Percentiles rank a stretch among this genome's conserved stretches.
phyloP scores from a whole-genome alignment of 768 basidiomycete genomes.

The Daedaleopsis nitida region DNA sequence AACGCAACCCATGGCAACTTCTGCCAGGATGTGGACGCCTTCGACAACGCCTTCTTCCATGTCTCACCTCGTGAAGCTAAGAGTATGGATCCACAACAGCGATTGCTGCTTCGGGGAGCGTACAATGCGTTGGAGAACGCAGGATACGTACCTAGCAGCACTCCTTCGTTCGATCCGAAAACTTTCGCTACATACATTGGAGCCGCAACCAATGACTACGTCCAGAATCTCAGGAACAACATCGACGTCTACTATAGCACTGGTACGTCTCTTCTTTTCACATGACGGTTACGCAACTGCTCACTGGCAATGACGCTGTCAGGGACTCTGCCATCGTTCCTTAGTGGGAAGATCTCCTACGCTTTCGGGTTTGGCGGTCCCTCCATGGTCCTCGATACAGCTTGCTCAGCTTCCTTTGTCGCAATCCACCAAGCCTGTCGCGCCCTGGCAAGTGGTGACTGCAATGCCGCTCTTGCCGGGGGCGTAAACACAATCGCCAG shows the following conservation, averaged over 20 bases:
- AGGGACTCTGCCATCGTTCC: conserved; percentile 71
- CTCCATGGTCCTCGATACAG: conserved; percentile 72
- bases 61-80: conserved; percentile 74
- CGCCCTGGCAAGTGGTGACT: conserved; percentile 63
- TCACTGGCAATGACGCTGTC: background rate
- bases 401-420: conserved; percentile 71
- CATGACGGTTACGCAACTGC: no score
- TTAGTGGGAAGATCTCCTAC: conserved; percentile 73
- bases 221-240: conserved; percentile 60
- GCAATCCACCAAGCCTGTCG: conserved; percentile 72
- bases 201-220: conserved; percentile 70
- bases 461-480: conserved; percentile 68
- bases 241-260: conserved; percentile 75
- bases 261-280: conserved; percentile 37
- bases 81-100: conserved; percentile 78
- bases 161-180: conserved; percentile 51
- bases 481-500: conserved; percentile 74
- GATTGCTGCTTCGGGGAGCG: conserved; percentile 64
- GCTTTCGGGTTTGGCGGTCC: conserved; percentile 70
- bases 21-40: conserved; percentile 53
- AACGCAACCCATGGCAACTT: conserved; percentile 66
- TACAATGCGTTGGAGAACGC: conserved; percentile 71
- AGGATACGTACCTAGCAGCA: conserved; percentile 66
- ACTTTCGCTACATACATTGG: conserved; percentile 69
- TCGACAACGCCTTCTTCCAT: conserved; percentile 73